Conservation (phyloP, 805 yeast species). For the Ogataea sp. region DNA sequence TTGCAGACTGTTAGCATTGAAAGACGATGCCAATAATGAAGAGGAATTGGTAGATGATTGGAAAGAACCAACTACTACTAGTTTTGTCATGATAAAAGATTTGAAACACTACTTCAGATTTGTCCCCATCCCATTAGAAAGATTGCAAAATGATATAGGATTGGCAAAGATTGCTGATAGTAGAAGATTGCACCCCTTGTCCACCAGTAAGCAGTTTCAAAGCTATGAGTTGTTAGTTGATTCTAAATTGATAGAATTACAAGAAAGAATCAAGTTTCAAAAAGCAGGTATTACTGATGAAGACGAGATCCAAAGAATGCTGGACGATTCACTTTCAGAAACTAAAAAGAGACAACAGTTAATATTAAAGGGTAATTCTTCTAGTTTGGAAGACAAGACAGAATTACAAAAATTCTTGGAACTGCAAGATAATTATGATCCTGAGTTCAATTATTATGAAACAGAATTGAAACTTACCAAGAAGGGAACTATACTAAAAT, state of each 20-base stretch:
- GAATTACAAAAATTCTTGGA: background rate
- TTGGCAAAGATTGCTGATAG: background rate
- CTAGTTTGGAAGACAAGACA: background rate
- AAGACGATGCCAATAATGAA: no score
- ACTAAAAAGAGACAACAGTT: background rate
- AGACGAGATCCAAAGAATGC: background rate
- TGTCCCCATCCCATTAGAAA: constrained; percentile 2
- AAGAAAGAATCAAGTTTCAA: constrained; percentile 4
- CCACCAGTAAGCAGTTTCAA: constrained; percentile 7
- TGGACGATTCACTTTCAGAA: background rate
- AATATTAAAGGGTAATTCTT: background rate
- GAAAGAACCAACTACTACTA: constrained; percentile 1
- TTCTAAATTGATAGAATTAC: constrained; percentile 3
- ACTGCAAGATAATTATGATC: background rate
- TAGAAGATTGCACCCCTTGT: background rate
- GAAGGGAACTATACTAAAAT: background rate
- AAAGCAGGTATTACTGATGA: constrained; percentile 6
- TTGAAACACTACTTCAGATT: constrained; percentile 15
- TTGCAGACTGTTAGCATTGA: constrained; percentile 37
- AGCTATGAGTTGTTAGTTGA: constrained; percentile 4
- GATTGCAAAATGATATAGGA: background rate
- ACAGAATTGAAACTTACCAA: background rate
- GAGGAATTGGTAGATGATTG: background rate
- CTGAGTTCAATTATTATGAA: background rate
- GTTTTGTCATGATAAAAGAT: constrained; percentile 9